These are phyloP conservation scores for Aureobasidium namibiae DNA, from an alignment of 2,329 filamentous ascomycete genomes.

Conservation along the genomic window DNA sequence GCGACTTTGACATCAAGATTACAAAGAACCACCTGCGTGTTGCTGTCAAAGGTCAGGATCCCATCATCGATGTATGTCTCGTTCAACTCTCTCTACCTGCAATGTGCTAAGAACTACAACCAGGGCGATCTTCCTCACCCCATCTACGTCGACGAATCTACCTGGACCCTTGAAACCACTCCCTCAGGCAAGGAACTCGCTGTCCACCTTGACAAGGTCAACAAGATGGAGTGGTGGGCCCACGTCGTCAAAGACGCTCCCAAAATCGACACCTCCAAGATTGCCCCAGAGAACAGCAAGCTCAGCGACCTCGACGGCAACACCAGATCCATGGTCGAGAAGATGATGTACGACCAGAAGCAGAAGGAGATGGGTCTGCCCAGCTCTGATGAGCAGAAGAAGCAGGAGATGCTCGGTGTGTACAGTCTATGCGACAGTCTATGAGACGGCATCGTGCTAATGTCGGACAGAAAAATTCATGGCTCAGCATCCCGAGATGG, in stretches of 20 bases:
- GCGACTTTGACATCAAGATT: slow-evolving; percentile 75
- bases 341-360: slow-evolving; percentile 99
- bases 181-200: slow-evolving; percentile 64
- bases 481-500: slow-evolving; percentile 65
- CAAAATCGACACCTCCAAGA: slow-evolving; percentile 91
- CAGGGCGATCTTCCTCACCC: slow-evolving; percentile 79
- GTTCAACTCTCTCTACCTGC: not conserved
- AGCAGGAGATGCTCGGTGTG: slow-evolving; percentile 70
- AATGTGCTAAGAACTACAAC: not conserved
- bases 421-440: not conserved
- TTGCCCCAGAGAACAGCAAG: slow-evolving; percentile 85
- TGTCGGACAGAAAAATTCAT: slow-evolving; percentile 61
- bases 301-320: slow-evolving; percentile 88
- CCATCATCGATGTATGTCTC: slow-evolving; percentile 62
- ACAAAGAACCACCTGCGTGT: slow-evolving; percentile 71
- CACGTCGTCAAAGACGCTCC: slow-evolving; percentile 82
- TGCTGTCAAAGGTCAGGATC: slow-evolving; percentile 78
- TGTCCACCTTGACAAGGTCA: slow-evolving; percentile 87
- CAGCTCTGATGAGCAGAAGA: slow-evolving; percentile 91
- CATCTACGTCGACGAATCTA: slow-evolving; percentile 76
- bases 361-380: slow-evolving; percentile 91
- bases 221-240: slow-evolving; percentile 98
- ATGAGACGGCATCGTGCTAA: not conserved
- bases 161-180: slow-evolving; percentile 78
- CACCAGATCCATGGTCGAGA: slow-evolving; percentile 96